These are phyloP conservation scores for Tripterygium wilfordii DNA, from an alignment of 177 flowering plant genomes.

Conservation along the genomic window DNA sequence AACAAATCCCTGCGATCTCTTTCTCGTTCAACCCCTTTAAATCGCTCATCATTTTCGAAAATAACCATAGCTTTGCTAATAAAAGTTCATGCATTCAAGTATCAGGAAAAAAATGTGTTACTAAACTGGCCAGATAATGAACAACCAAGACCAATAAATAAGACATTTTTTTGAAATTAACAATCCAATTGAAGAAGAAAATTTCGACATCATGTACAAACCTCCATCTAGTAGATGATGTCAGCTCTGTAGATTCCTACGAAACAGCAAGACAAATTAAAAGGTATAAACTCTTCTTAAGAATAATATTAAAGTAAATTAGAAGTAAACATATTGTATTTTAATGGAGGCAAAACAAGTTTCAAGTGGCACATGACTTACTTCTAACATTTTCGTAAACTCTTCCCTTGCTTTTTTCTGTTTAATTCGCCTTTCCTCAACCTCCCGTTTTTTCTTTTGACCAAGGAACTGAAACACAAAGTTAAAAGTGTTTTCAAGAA, in stretches of 20 bases:
- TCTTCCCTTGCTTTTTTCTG: constrained; percentile 79
- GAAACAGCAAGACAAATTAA: not conserved
- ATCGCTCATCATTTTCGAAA: constrained; percentile 88
- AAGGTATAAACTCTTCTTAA: too few species aligned
- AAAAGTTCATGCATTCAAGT: not conserved
- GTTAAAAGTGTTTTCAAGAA: not conserved
- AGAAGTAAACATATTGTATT: too few species aligned
- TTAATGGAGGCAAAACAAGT: too few species aligned
- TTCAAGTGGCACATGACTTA: constrained; percentile 18
- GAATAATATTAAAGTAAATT: too few species aligned
- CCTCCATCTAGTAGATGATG: constrained; percentile 82
- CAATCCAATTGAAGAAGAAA: not conserved
- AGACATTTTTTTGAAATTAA: not conserved
- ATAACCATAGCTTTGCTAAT: constrained; percentile 61
- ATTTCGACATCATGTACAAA: constrained; percentile 12
- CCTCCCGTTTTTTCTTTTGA: constrained; percentile 73
- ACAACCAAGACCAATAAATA: not conserved
- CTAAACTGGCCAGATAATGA: too few species aligned
- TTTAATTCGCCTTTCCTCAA: constrained; percentile 68
- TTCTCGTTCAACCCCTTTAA: constrained; percentile 70
- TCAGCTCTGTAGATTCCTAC: constrained; percentile 76
- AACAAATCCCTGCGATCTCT: constrained; percentile 82
- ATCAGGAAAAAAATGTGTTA: constrained; percentile 3
- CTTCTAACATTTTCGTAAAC: constrained; percentile 77
- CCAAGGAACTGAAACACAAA: constrained; percentile 49